A percentile compares a stretch with the other conserved stretches of the same genome.
Conservation (phyloP, 106 monocot species). For the Alisma plantagoaquatica region DNA sequence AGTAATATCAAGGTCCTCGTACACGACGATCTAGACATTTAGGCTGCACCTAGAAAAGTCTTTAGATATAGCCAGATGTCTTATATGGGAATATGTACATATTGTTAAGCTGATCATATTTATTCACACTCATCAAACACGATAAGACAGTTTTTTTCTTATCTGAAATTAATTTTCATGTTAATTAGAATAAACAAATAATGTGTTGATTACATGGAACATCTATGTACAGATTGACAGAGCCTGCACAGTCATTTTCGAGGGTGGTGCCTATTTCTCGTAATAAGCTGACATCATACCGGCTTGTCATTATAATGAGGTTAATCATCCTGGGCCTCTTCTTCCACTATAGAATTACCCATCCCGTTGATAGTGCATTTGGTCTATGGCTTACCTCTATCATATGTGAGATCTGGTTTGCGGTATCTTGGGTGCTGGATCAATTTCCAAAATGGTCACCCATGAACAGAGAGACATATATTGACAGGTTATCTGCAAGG, state of each 20-base stretch:
- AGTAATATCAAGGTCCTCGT: no score
- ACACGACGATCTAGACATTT: no score
- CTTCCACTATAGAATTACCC: constrained; percentile 89
- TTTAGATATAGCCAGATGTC: no score
- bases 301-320: constrained; percentile 82
- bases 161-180: no score
- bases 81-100: no score
- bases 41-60: no score
- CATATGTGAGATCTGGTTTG: constrained; percentile 98
- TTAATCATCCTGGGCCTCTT: constrained; percentile 85
- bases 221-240: constrained; percentile 43
- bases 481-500: constrained; percentile 69
- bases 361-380: constrained; percentile 91
- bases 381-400: constrained; percentile 92
- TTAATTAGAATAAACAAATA: no score
- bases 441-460: constrained; percentile 99
- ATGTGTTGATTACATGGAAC: no score
- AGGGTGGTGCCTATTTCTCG: constrained; percentile 61
- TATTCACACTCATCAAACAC: no score
- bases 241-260: constrained; percentile 56
- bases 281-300: constrained; percentile 87
- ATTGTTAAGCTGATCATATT: no score
- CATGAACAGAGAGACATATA: constrained; percentile 67
- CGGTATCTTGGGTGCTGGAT: constrained; percentile 91
- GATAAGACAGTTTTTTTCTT: no score